Evolutionary conservation across 2,329 filamentous ascomycete genomes (phyloP).

Genomic region (Podosphaera leucotricha): DNA sequence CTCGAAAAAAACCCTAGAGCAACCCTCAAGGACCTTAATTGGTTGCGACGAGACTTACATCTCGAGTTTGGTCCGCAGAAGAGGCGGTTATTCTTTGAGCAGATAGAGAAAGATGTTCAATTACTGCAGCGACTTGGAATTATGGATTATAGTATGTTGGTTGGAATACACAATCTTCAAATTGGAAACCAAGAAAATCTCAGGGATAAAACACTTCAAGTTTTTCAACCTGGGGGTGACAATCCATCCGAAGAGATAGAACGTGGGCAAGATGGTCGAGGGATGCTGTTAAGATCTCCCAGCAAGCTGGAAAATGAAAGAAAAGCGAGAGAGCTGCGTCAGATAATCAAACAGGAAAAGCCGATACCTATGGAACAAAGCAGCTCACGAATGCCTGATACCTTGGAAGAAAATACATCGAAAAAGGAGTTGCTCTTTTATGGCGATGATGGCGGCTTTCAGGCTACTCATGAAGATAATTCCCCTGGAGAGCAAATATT

Average conservation of each 20-base stretch:
- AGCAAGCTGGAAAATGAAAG: slow-evolving; percentile 81
- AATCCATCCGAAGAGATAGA: slow-evolving; percentile 27
- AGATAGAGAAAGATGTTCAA: slow-evolving; percentile 68
- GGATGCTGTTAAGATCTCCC: slow-evolving; percentile 60
- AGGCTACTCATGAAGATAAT: slow-evolving; percentile 80
- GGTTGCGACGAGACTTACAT: slow-evolving; percentile 65
- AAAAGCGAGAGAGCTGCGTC: slow-evolving; percentile 72
- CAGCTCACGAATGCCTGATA: slow-evolving; percentile 68
- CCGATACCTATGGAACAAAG: slow-evolving; percentile 81
- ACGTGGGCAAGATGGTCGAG: slow-evolving; percentile 16
- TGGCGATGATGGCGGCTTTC: slow-evolving; percentile 77
- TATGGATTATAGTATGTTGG: slow-evolving; percentile 93
- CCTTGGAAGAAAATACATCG: slow-evolving; percentile 51
- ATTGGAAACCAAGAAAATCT: slow-evolving; percentile 91
- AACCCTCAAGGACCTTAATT: slow-evolving; percentile 91
- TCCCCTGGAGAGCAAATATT: slow-evolving; percentile 75
- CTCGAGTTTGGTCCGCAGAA: slow-evolving; percentile 77
- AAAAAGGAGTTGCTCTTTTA: slow-evolving; percentile 64
- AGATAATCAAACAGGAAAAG: slow-evolving; percentile 80
- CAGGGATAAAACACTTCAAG: slow-evolving; percentile 66
- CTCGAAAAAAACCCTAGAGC: slow-evolving; percentile 73
- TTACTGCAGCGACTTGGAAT: slow-evolving; percentile 76
- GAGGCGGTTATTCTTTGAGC: slow-evolving; percentile 68
- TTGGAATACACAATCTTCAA: slow-evolving; percentile 78
- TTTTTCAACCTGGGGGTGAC: slow-evolving; percentile 76